Base-by-base conservation (phyloP, 176 grass and related monocot species). In the Hyparrhenia diplandra region DNA sequence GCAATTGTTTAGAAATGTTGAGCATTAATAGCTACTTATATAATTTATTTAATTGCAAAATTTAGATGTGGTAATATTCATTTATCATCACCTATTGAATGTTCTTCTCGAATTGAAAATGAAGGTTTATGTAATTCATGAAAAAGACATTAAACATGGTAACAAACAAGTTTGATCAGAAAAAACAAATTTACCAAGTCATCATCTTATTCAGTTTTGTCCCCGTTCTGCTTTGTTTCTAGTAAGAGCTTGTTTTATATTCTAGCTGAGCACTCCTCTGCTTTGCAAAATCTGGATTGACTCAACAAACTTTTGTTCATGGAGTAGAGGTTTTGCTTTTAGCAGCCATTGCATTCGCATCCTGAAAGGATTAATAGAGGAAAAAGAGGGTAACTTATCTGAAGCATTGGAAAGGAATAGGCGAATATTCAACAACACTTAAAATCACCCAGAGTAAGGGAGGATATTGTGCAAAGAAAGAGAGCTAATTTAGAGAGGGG, bases 261-360 rank as follows among this genome's bases (percentile, higher is more conserved):
- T 92, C 92, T 45, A 97, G 94, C 79, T 90, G 91, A 79, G 64
- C 65, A 72, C 91, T 90, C n/a, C 87, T 81, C 81, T 87, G 83
- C 80, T 91, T 94, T 37, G 92, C 88, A 69, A 94, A 85, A 36
- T 83, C 85, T 71, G 92, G 78, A 40, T 94, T 88, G 88, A 90
- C 86, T 91, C 91, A 31, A 97, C 60, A 1, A 90, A 85, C 82
- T 94, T 91, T 47, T 94, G 74, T 82, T 97, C 95, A 64, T 80
- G 76, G 51, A 97, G 80, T 67, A 92, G 74, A 90, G 92, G 95
- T 82, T 92, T 97, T 54, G 92, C 89, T 88, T 97, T 97, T n/a
- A 75, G 94, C 83, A 87, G 94, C 89, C 94, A 94, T 92, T 64
- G 88, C 87, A 87, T 92, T 94, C 51, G 94, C 92, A 88, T 94